Evolutionary conservation across 2,329 filamentous ascomycete genomes (phyloP).

Genomic region (Scedosporium apiospermum): DNA sequence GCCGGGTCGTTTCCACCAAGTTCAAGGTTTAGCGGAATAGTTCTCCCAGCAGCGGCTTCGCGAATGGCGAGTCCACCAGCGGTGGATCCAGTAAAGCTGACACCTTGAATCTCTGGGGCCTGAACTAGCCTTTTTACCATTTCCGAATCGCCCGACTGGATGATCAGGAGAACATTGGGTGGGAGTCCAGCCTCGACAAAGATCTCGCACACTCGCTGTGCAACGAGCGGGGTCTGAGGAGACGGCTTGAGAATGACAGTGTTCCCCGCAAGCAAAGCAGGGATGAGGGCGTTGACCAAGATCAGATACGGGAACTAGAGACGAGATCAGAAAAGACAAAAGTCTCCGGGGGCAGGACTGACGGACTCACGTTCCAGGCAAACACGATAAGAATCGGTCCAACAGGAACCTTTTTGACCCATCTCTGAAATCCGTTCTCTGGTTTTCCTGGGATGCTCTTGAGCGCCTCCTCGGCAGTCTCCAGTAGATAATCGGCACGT

Average conservation of each 20-base stretch:
- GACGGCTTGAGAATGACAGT: conserved; percentile 90
- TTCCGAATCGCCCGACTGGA: conserved; percentile 74
- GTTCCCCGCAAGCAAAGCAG: conserved; percentile 81
- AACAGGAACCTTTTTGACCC: conserved; percentile 78
- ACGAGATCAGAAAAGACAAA: too few species aligned
- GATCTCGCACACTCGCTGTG: conserved; percentile 68
- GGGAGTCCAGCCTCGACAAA: conserved; percentile 77
- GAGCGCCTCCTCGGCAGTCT: conserved; percentile 69
- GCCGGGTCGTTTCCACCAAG: conserved; percentile 93
- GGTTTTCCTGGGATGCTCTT: conserved; percentile 72
- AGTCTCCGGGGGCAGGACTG: not conserved
- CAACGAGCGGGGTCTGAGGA: conserved; percentile 87
- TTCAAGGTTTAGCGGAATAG: conserved; percentile 81
- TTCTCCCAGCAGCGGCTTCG: conserved; percentile 70
- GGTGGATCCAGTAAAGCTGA: conserved; percentile 93
- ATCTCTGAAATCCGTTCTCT: conserved; percentile 83
- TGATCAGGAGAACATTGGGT: conserved; percentile 76
- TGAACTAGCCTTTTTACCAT: conserved; percentile 72
- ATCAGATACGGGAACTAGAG: conserved; percentile 85
- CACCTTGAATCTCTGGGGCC: conserved; percentile 64
- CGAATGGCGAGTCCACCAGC: conserved; percentile 80
- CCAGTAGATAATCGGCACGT: conserved; percentile 76
- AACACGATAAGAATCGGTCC: conserved; percentile 85
- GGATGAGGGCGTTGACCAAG: conserved; percentile 83
- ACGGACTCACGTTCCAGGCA: conserved; percentile 76